Percentiles rank a stretch among this genome's conserved stretches.
Evolutionary conservation across 164 flowering plant species (phyloP).

Genomic region (Nymphaea colorata): DNA sequence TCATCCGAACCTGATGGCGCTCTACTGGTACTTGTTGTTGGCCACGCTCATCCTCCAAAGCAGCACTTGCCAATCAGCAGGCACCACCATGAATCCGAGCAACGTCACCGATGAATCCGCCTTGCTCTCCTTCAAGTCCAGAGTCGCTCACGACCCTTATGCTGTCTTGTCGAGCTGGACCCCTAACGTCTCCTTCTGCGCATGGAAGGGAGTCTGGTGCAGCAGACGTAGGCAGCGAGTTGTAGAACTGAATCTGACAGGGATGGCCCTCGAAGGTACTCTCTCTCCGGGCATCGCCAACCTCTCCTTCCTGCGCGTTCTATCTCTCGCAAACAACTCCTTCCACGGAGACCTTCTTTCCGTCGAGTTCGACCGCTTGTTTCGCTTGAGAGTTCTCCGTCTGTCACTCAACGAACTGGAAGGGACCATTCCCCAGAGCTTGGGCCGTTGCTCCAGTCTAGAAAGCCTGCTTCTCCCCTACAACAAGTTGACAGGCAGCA

Average conservation of each 20-base stretch:
- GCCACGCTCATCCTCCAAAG: too few species aligned
- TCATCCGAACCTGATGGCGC: too few species aligned
- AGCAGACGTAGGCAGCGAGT: conserved; percentile 8
- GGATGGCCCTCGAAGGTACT: conserved; percentile 11
- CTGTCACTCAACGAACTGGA: conserved; percentile 6
- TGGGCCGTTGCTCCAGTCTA: conserved; percentile 7
- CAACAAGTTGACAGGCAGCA: conserved; percentile 5
- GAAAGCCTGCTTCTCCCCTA: neutral
- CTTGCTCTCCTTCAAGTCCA: conserved; percentile 15
- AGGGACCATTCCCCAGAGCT: conserved; percentile 12
- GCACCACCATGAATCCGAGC: neutral
- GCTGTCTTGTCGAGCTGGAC: conserved; percentile 16
- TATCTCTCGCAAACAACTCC: conserved; percentile 11
- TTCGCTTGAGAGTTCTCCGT: conserved; percentile 1
- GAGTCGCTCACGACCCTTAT: conserved; percentile 9
- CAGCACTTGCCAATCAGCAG: too few species aligned
- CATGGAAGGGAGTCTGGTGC: conserved; percentile 24
- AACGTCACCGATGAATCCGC: conserved; percentile 13
- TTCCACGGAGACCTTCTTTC: conserved; percentile 19
- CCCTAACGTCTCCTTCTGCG: conserved; percentile 17
- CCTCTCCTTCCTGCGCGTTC: conserved; percentile 15
- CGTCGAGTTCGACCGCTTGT: conserved; percentile 12
- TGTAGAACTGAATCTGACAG: conserved; percentile 5
- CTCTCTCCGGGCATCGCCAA: conserved; percentile 21
- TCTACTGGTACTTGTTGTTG: too few species aligned